Conservation (phyloP, 2,329 filamentous ascomycete species). For the Fusarium graminum region DNA sequence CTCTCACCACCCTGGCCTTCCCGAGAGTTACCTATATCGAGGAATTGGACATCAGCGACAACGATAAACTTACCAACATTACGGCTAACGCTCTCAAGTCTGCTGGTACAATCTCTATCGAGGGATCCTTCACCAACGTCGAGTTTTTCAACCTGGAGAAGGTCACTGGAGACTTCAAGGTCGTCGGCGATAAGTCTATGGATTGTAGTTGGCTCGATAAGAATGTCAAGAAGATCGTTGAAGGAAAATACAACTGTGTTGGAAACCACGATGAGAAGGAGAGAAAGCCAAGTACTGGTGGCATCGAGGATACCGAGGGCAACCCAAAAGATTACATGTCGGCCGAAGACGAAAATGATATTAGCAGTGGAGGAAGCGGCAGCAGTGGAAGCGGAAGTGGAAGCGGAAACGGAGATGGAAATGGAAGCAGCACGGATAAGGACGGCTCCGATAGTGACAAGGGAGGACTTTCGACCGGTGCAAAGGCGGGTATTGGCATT, state of each 20-base stretch:
- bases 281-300: constrained; percentile 46
- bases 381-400: constrained; percentile 2
- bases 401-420: constrained; percentile 6
- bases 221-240: constrained; percentile 46
- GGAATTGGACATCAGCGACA: constrained; percentile 43
- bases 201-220: constrained; percentile 51
- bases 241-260: constrained; percentile 45
- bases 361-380: constrained; percentile 1
- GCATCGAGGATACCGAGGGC: constrained; percentile 48
- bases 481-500: constrained; percentile 45
- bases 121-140: constrained; percentile 46
- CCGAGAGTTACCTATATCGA: constrained; percentile 41
- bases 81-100: constrained; percentile 49
- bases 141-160: constrained; percentile 48
- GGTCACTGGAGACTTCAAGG: constrained; percentile 49
- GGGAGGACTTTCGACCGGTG: constrained; percentile 44
- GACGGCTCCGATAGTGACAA: constrained; percentile 7
- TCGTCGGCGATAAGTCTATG: constrained; percentile 46
- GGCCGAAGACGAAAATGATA: constrained; percentile 17
- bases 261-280: constrained; percentile 47
- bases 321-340: constrained; percentile 46
- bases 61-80: constrained; percentile 46
- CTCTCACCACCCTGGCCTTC: constrained; percentile 44
- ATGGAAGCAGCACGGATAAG: constrained; percentile 12
- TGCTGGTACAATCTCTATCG: constrained; percentile 45